Evolutionary conservation across 2,329 filamentous ascomycete genomes (phyloP), one percentile per base, ranked within the genome.

Genomic region (Penicillium verrucosum): DNA sequence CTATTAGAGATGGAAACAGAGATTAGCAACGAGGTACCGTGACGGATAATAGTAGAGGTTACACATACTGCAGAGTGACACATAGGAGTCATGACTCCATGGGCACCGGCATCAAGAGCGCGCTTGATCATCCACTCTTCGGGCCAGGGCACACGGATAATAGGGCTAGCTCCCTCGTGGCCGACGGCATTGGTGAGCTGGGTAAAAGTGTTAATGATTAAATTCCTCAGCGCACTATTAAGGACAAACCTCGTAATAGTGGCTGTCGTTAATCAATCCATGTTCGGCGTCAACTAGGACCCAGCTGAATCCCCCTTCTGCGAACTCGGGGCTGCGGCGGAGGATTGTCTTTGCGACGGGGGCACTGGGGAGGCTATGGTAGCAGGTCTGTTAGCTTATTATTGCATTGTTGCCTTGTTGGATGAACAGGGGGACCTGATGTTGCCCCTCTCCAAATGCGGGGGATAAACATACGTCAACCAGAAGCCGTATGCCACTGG

Each of bases 41-140:
- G 12, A 5, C 12, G 7, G 4, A 2, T 14, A 8, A 11, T 3
- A n/a, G 0, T 8, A 0, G 1, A 9, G 16, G 23, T 2, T 21
- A 1, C 10, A 57, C 62, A 27, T 51, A 72, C 70, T 48, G 60
- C 65, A 10, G 66, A 63, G 49, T 72, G 70, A 25, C 70, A 70
- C 68, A 70, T 69, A 0, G 73, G 73, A 1, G 72, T 73, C 63
- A 75, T 63, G 27, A 75, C 68, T 0, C 71, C 73, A 23, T 75
- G 73, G 0, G 72, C 72, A 23, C 73, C 73, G 7, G 71, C 63
- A 52, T 75, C 73, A 5, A 75, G 68, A 9, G 73, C 73, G 8
- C 74, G 69, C 67, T 76, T 75, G 57, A 75, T 70, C 68, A 75
- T 71, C 71, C 72, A 74, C 57, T 73, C 72, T 50, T 73, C 71